These are phyloP conservation scores for Piper longum DNA, from an alignment of 164 flowering plant species.

Conservation along the genomic window DNA sequence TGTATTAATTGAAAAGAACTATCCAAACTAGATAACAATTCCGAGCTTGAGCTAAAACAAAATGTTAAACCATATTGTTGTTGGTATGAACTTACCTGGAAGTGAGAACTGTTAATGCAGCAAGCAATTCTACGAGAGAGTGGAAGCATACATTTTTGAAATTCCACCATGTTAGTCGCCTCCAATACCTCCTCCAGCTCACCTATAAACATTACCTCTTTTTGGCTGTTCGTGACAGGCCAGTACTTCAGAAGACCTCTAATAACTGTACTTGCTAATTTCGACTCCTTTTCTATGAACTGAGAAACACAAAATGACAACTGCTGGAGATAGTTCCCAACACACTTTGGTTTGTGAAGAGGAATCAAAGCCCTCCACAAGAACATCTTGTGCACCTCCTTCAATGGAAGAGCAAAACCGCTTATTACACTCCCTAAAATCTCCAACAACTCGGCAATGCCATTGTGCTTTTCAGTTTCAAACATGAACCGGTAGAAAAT, in stretches of 20 bases:
- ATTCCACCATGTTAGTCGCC: slow-evolving; percentile 58
- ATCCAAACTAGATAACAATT: not conserved
- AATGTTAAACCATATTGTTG: not conserved
- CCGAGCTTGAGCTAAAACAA: not conserved
- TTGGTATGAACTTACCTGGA: slow-evolving; percentile 45
- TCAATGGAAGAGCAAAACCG: slow-evolving; percentile 84
- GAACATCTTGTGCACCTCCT: slow-evolving; percentile 88
- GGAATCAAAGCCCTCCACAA: slow-evolving; percentile 70
- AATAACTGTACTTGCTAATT: slow-evolving; percentile 53
- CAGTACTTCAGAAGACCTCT: slow-evolving; percentile 75
- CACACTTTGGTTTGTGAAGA: slow-evolving; percentile 69
- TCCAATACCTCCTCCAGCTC: slow-evolving; percentile 86
- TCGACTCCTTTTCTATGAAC: slow-evolving; percentile 85
- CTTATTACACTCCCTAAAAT: slow-evolving; percentile 80
- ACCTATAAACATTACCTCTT: slow-evolving; percentile 85
- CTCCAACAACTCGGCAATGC: slow-evolving; percentile 86
- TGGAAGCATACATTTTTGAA: slow-evolving; percentile 71
- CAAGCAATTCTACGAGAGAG: slow-evolving; percentile 56
- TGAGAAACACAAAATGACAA: slow-evolving; percentile 60
- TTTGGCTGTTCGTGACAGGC: slow-evolving; percentile 88
- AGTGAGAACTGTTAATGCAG: slow-evolving; percentile 77
- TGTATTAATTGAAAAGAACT: no score
- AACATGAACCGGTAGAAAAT: slow-evolving; percentile 66
- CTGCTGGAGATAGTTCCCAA: slow-evolving; percentile 73
- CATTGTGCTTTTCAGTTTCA: slow-evolving; percentile 77